Evolutionary conservation across 352 stramenopile genomes (phyloP).

Genomic region (Phytophthora chlamydospora): DNA sequence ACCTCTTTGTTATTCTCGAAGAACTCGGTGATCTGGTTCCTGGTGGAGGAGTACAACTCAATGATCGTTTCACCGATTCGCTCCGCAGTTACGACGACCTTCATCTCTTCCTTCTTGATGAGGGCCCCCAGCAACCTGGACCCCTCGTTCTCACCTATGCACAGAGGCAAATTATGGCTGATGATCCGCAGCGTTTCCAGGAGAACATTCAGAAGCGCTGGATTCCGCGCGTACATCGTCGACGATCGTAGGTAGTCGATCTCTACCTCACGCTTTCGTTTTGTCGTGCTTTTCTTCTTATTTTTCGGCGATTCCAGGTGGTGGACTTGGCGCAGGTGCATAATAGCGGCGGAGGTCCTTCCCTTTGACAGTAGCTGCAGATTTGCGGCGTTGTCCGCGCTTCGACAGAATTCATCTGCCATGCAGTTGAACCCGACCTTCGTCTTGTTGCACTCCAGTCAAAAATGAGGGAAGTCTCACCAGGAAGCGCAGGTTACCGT

Average conservation of each 20-base stretch:
- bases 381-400: too few species aligned
- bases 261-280: conserved; percentile 16
- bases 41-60: conserved; percentile 8
- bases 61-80: conserved; percentile 2
- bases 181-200: conserved; percentile 14
- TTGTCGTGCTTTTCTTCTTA: not conserved
- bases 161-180: conserved; percentile 9
- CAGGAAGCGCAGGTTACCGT: too few species aligned
- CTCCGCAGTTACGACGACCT: conserved; percentile 4
- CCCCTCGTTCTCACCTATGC: conserved; percentile 10
- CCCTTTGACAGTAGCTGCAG: conserved; percentile 8
- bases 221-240: conserved; percentile 8
- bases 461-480: too few species aligned
- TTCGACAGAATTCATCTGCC: too few species aligned
- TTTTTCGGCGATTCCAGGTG: conserved; percentile 9
- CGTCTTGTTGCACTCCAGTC: too few species aligned
- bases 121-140: conserved; percentile 5
- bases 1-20: too few species aligned
- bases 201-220: conserved; percentile 7
- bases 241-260: conserved; percentile 7
- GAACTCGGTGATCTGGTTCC: conserved; percentile 1
- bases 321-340: conserved; percentile 3
- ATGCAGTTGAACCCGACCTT: too few species aligned
- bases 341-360: conserved; percentile 3
- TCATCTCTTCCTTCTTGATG: conserved; percentile 7